Evolutionary conservation across 225 moss, liverwort and hornwort genomes (phyloP), one percentile per base, ranked within the genome.

Genomic region (Ulota crispa): DNA sequence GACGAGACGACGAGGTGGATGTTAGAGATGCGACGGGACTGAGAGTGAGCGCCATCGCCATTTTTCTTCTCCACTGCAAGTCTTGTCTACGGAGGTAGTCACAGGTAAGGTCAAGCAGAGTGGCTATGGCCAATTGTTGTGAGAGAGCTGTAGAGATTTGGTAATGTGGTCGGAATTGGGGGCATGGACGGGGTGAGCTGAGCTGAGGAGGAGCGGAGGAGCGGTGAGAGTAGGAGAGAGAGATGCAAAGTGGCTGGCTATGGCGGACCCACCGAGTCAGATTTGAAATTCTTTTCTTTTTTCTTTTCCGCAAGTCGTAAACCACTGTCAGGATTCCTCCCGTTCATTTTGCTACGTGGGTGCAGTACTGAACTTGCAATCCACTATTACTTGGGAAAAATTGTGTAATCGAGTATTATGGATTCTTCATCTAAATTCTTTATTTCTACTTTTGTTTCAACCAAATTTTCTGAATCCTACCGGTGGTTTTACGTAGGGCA

Each of bases 41-140:
- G 54, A 85, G 45, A 15, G 79, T 32, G 55, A 34, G 81, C 71
- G 89, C 87, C 89, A 89, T 89, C 37, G 65, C 80, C 34, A 55
- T 15, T 12, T 3, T 9, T 4, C 71, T 9, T 4, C 71, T 72
- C 26, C 30, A 56, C 47, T 27, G 53, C 68, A 57, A 55, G 6
- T 18, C 18, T 18, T 50, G 0, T 24, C 41, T 8, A 3, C 32
- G 18, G 45, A 53, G 2, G 28, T 52, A 19, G 4, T 4, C 4
- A n/a, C n/a, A n/a, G n/a, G n/a, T 32, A 32, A 32, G 32, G 2
- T 2, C 26, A 14, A 41, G 55, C 0, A 30, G 30, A 74, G 24
- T 42, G 43, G 24, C 5, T 8, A 23, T 27, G 9, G n/a, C 15
- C 15, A 11, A 36, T 54, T 39, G 16, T 53, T 13, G 64, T 5